Percentiles rank a stretch among this genome's conserved stretches.
Conservation (phyloP, 441 rosid species). For the Gossypium davidsonii region DNA sequence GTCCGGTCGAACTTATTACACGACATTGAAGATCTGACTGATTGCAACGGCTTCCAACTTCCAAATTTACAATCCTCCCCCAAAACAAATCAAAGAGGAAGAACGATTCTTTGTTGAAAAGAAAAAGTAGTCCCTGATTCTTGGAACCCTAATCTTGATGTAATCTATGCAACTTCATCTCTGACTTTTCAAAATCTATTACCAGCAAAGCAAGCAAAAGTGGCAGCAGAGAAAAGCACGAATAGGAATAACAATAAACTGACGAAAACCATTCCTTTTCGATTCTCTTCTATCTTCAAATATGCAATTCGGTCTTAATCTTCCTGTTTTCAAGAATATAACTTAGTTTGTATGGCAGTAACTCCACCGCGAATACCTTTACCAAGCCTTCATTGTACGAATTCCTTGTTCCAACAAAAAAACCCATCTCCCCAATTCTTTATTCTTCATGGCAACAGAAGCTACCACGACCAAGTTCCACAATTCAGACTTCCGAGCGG, state of each 20-base stretch:
- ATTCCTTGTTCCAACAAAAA: background rate
- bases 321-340: background rate
- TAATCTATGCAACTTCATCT: background rate
- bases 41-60: background rate
- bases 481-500: conserved; percentile 54
- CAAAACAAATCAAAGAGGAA: background rate
- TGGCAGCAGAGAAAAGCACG: background rate
- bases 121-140: background rate
- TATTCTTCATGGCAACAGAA: conserved; percentile 57
- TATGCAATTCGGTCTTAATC: background rate
- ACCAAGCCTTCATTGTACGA: background rate
- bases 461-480: conserved; percentile 58
- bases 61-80: no score
- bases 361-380: background rate
- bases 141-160: conserved; percentile 12
- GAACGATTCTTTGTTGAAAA: background rate
- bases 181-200: background rate
- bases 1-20: no score
- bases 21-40: background rate
- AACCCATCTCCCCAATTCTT: background rate
- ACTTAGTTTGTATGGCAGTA: conserved; percentile 6
- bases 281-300: background rate
- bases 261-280: background rate
- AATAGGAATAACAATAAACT: background rate
- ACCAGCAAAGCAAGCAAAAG: background rate